phyloP scores from a whole-genome alignment of 345 rosid genomes.

The Gossypium bickii region DNA sequence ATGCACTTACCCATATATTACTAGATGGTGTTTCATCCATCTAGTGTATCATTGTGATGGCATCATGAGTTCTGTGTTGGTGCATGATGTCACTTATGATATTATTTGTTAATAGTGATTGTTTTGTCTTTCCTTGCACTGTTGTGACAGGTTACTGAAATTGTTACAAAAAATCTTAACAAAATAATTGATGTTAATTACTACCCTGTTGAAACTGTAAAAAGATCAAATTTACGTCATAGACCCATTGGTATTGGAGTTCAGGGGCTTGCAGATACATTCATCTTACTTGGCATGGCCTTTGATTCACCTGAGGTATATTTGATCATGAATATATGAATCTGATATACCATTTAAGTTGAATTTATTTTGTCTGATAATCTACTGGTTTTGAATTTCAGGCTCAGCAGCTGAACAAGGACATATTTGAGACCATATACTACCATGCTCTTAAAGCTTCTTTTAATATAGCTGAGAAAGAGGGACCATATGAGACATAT shows the following conservation, averaged over 20 bases:
- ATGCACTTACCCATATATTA: background rate
- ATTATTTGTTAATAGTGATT: background rate
- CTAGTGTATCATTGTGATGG: background rate
- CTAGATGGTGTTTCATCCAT: background rate
- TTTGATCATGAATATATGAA: background rate
- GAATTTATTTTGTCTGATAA: slow-evolving; percentile 16
- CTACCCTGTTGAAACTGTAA: slow-evolving; percentile 91
- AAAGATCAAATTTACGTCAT: slow-evolving; percentile 66
- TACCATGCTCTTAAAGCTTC: slow-evolving; percentile 80
- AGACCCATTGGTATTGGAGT: slow-evolving; percentile 95
- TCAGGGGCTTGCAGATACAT: slow-evolving; percentile 93
- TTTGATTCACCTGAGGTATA: slow-evolving; percentile 84
- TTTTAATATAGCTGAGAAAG: slow-evolving; percentile 56
- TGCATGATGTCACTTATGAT: background rate
- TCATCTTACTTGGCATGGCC: slow-evolving; percentile 86
- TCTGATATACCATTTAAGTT: slow-evolving; percentile 1
- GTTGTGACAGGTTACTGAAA: slow-evolving; percentile 16
- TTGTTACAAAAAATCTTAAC: slow-evolving; percentile 40
- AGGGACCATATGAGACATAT: slow-evolving; percentile 79
- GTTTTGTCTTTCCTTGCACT: background rate
- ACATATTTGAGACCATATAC: slow-evolving; percentile 90
- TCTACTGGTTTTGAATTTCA: slow-evolving; percentile 24
- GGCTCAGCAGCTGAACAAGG: slow-evolving; percentile 87
- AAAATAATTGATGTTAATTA: slow-evolving; percentile 84
- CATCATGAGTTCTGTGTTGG: background rate